These are phyloP conservation scores for Malassezia furfur DNA, from an alignment of 1,284 basidiomycete species.

Conservation along the genomic window DNA sequence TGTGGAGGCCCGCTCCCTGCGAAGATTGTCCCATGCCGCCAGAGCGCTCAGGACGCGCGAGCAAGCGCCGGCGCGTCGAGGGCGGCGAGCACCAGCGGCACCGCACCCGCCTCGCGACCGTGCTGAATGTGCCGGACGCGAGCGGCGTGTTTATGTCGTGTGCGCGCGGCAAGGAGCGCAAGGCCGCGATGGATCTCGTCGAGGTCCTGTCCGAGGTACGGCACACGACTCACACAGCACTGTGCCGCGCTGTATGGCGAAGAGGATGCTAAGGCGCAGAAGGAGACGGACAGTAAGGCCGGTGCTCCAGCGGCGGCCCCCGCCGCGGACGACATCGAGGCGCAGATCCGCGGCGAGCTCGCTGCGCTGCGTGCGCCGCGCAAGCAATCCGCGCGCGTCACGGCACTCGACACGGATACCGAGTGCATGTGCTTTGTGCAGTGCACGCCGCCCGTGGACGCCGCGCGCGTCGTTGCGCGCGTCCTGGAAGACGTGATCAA, in stretches of 20 bases:
- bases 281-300: no score
- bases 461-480: constrained; percentile 1
- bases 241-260: not conserved
- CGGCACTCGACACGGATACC: constrained; percentile 13
- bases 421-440: constrained; percentile 20
- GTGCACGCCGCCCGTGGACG: constrained; percentile 17
- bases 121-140: not conserved
- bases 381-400: not conserved
- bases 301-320: not conserved
- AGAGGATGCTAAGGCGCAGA: not conserved
- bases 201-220: constrained; percentile 36
- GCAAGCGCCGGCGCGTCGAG: constrained; percentile 1
- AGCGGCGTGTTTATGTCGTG: constrained; percentile 37
- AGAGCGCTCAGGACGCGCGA: not conserved
- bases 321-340: constrained; percentile 28
- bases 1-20: not conserved
- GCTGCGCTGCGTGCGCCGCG: constrained; percentile 16
- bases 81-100: constrained; percentile 13
- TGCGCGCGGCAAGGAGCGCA: constrained; percentile 33
- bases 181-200: constrained; percentile 36
- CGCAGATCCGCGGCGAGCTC: constrained; percentile 36
- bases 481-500: constrained; percentile 25
- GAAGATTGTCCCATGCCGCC: not conserved
- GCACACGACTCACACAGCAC: constrained; percentile 8
- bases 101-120: not conserved